Base-by-base conservation (phyloP, 768 basidiomycete genomes). In the Mrakia gelida region DNA sequence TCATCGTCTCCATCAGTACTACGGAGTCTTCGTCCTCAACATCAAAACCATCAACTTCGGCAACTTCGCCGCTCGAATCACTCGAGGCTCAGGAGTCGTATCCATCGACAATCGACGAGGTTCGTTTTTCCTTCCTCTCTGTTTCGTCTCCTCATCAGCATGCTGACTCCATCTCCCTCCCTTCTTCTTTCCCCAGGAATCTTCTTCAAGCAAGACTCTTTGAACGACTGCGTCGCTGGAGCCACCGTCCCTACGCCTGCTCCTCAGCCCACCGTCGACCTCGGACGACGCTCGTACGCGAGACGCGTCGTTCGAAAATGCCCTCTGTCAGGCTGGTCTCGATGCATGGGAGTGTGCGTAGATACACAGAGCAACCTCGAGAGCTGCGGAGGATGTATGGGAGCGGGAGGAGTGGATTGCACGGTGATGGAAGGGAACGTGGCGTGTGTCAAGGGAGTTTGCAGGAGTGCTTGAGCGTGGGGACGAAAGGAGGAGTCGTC, bases 11-110 rank as follows among this genome's bases (percentile, higher is more conserved):
- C 10, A 2, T 13, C 38, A 71, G 70, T 75, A 61, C 23, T 45
- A 62, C 74, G 41, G 41, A n/a, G 38, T 49, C 26, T 76, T 71
- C 32, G 63, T 76, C 23, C 9, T 52, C 26, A n/a, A 76, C 43
- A 30, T 45, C 15, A 26, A 41, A 4, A 21, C 61, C 23, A 65
- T 34, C 62, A 21, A 67, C 65, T 67, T 76, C 65, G 75, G 75
- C 0, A 76, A 65, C 49, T 65, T 76, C 34, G 75, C 75, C 26
- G 62, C 75, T 41, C 34, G 43, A 18, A 52, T 76, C n/a, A 76
- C 62, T 9, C 63, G 62, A 10, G 45, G 63, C 32, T 41, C 65
- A 21, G 75, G 75, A 1, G 34, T 62, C 13, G 62, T 76, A 4
- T 34, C 38, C 3, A 23, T 32, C 11, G 75, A 76, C 75, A 54